Base-by-base conservation (phyloP, 148 eudicot genomes). In the Vaccinium myrtillus region DNA sequence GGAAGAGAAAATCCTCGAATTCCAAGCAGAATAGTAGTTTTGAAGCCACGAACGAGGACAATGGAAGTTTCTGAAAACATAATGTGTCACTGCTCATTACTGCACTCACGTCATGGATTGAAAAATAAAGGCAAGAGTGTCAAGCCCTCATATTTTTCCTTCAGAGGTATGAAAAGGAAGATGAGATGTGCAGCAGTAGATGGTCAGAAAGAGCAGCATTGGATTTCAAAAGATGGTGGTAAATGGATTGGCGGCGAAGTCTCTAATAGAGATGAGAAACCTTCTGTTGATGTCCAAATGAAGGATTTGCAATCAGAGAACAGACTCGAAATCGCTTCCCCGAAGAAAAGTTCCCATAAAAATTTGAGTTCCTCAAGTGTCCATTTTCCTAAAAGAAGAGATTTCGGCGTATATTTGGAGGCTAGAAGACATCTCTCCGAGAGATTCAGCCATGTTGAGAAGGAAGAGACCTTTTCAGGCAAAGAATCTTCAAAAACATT, bases 391-490 rank as follows among this genome's bases (percentile, higher is more conserved):
- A 77, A 81, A 78, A 14, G 58, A 81, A 61, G 63, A 11, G 86
- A 81, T 70, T 59, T 78, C 11, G 87, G 85, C 70, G 77, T 85
- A 77, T 80, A 81, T 86, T 10, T 78, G 73, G 90, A 90, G 88
- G 92, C 89, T 81, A 90, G 81, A 84, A 88, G 83, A 83, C 89
- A 84, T 79, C 89, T 90, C 25, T 82, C 88, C 2, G 79, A 73
- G 58, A 82, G 87, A 67, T 77, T 87, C 65, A 87, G 39, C 49
- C 81, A 82, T 82, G 83, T 82, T 14, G 74, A 77, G 19, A n/a
- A 27, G 43, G 78, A 49, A 13, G 86, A 80, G 80, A 58, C 12
- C 16, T 56, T 36, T 8, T 58, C 73, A 23, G 71, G 63, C 15
- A 48, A 80, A 80, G 84, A 58, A 81, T 76, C 84, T 30, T 80